A percentile compares a stretch with the other conserved stretches of the same genome.
These are phyloP conservation scores for Aspergillus biplanus DNA, from an alignment of 495 filamentous ascomycete species.

Conservation along the genomic window DNA sequence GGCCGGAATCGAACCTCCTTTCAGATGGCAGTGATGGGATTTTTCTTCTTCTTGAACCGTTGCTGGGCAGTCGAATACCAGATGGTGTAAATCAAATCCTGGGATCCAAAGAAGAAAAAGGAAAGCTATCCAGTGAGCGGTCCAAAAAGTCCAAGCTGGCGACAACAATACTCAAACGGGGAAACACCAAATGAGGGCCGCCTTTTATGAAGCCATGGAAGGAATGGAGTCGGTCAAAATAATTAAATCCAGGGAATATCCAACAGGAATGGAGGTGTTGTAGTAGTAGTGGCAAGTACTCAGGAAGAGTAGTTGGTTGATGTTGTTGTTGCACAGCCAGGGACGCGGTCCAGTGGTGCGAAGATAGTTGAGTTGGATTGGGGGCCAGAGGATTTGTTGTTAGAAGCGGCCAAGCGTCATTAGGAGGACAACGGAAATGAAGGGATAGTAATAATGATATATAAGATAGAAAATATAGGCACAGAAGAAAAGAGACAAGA, in stretches of 20 bases:
- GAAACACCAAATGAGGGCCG: conserved; percentile 23
- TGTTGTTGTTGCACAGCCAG: conserved; percentile 25
- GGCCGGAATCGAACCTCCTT: not conserved
- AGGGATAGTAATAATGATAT: conserved; percentile 6
- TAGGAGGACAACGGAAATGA: not conserved
- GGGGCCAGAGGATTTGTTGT: conserved; percentile 1
- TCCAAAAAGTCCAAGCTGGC: conserved; percentile 16
- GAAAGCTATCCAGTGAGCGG: conserved; percentile 14
- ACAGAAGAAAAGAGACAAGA: conserved; percentile 10
- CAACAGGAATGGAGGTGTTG: conserved; percentile 6
- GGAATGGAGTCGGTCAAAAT: conserved; percentile 24
- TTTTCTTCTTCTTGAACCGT: conserved; percentile 3
- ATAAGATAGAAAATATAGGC: conserved; percentile 17
- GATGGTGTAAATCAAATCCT: conserved; percentile 15
- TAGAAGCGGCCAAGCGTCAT: conserved; percentile 1
- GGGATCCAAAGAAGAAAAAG: conserved; percentile 7
- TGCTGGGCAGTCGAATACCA: conserved; percentile 2
- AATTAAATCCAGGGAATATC: conserved; percentile 25
- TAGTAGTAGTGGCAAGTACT: not conserved
- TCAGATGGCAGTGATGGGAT: not conserved
- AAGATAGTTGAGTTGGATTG: conserved; percentile 11
- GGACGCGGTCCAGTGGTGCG: conserved; percentile 16
- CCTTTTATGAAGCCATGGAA: conserved; percentile 32
- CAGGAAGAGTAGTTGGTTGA: not conserved
- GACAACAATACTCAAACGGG: conserved; percentile 3